A percentile compares a stretch with the other conserved stretches of the same genome.
phyloP scores from a whole-genome alignment of 192 early-diverging fungal genomes.

The Helicostylum pulchrum region DNA sequence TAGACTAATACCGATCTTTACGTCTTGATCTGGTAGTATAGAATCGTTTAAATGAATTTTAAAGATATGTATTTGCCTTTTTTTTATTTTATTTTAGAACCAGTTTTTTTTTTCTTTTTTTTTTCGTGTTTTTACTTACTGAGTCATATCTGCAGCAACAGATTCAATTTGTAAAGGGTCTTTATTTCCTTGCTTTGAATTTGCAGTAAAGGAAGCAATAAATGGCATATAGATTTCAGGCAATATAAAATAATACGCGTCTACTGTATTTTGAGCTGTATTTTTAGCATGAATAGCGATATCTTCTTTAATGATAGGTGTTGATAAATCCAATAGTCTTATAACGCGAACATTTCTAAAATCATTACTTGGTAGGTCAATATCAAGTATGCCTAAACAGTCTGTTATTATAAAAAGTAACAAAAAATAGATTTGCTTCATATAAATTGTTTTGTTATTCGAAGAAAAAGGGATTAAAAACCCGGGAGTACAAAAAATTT shows the following conservation, averaged over 20 bases:
- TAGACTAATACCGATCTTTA: slow-evolving; percentile 54
- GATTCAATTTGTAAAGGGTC: slow-evolving; percentile 31
- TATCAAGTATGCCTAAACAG: no score
- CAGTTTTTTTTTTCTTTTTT: neutral
- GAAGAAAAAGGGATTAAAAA: no score
- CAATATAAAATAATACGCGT: slow-evolving; percentile 47
- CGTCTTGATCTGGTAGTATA: slow-evolving; percentile 57
- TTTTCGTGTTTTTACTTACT: neutral
- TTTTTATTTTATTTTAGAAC: neutral
- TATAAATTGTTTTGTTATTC: no score
- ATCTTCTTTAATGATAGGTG: slow-evolving; percentile 45
- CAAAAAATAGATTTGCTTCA: neutral
- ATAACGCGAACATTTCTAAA: slow-evolving; percentile 22
- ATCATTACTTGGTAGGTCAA: no score
- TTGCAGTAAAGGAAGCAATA: slow-evolving; percentile 40
- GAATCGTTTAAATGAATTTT: slow-evolving; percentile 42
- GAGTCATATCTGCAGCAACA: slow-evolving; percentile 21
- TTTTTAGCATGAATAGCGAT: slow-evolving; percentile 44
- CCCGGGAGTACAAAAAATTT: no score
- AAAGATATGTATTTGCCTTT: slow-evolving; percentile 42
- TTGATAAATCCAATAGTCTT: slow-evolving; percentile 59
- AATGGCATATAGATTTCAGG: slow-evolving; percentile 20
- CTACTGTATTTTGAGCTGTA: slow-evolving; percentile 30
- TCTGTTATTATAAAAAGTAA: no score
- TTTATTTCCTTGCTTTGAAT: slow-evolving; percentile 39